A percentile compares a stretch with the other conserved stretches of the same genome.
Conservation (phyloP, 208 protist genomes). For the Crithidia bombi region DNA sequence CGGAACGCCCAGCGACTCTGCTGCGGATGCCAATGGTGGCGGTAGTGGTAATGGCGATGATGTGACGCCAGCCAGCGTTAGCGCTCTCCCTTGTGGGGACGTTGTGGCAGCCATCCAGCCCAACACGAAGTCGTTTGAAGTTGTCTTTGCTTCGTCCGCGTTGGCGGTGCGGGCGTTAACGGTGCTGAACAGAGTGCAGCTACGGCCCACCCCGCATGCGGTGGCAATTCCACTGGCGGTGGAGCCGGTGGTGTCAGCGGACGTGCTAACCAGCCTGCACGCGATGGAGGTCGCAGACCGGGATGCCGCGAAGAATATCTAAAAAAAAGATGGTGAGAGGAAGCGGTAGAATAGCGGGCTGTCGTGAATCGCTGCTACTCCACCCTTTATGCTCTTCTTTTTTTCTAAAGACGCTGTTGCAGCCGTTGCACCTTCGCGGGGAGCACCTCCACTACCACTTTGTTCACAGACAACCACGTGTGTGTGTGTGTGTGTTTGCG, state of each 20-base stretch:
- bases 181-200: slow-evolving; percentile 43
- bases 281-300: slow-evolving; percentile 27
- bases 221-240: slow-evolving; percentile 37
- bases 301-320: background rate
- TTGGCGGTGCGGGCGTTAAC: slow-evolving; percentile 56
- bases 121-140: slow-evolving; percentile 60
- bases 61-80: background rate
- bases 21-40: background rate
- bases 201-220: slow-evolving; percentile 19
- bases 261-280: slow-evolving; percentile 51
- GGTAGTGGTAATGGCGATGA: background rate
- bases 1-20: too few species aligned
- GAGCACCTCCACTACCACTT: slow-evolving; percentile 5
- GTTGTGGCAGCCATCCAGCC: slow-evolving; percentile 19
- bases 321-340: background rate
- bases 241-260: slow-evolving; percentile 73
- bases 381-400: slow-evolving; percentile 7
- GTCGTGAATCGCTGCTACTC: too few species aligned
- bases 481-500: background rate
- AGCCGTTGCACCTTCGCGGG: background rate
- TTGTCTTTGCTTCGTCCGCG: slow-evolving; percentile 58
- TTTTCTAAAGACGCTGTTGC: background rate
- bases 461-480: too few species aligned
- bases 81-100: slow-evolving; percentile 22
- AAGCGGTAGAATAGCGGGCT: background rate